Evolutionary conservation across 306 rosid species (phyloP), one percentile per base, ranked within the genome.

Genomic region (Quercus rubra): DNA sequence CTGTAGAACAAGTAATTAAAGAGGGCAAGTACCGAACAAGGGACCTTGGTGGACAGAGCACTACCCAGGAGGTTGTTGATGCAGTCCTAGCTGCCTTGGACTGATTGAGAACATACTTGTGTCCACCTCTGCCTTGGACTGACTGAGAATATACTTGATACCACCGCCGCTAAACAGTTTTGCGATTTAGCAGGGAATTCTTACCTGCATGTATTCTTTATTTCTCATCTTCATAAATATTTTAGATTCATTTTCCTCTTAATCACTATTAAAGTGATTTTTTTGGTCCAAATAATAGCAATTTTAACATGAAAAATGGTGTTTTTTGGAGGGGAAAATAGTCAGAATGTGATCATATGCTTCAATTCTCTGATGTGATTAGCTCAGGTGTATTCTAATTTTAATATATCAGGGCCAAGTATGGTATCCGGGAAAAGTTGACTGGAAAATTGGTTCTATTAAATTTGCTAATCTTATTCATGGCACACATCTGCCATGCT

Each of bases 1-100:
- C 98, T 1, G 97, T 94, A 70, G 79, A 91, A 58, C 85, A 77
- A 41, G 98, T 94, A 25, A 91, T 94, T 67, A 52, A 27, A 8
- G 98, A 91, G 72, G 98, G 99, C 35, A 85, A 88, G 61, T 54
- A 81, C 83, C 81, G 93, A 54, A 91, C 99, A 8, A 92, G 88
- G 64, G 99, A 92, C 82, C 98, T 95, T 28, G 99, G 99, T 38
- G 99, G 98, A 41, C 63, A 46, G 57, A 90, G 99, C 85, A 81
- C 87, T 55, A 95, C 98, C 9, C 92, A 92, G 80, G 96, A 95
- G 84, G 92, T 95, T n/a, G 84, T 84, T 70, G 96, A 92, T 74
- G 97, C 97, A 15, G 97, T 95, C 17, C 74, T 92, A 46, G 86
- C 86, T 70, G 86, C 89, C 23, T 83, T 95, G 52, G 86, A 87